These are phyloP conservation scores for Nicotiana otophora DNA, from an alignment of 257 asterid genomes.

Conservation along the genomic window DNA sequence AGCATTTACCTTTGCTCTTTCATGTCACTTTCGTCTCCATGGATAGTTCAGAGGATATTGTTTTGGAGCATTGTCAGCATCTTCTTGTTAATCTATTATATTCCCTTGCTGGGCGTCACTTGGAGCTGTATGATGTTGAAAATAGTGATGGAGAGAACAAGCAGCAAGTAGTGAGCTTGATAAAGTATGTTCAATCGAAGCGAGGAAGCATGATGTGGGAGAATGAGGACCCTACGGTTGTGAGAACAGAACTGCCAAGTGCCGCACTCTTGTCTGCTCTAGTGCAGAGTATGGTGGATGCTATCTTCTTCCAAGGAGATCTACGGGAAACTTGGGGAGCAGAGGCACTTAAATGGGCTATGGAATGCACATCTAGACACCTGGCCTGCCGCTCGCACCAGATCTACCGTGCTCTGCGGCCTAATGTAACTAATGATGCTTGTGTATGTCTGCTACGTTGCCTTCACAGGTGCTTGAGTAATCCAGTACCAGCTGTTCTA, in stretches of 20 bases:
- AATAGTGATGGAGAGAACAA: constrained; percentile 96
- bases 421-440: constrained; percentile 90
- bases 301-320: constrained; percentile 98
- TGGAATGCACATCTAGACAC: constrained; percentile 99
- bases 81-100: constrained; percentile 88
- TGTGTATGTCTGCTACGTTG: constrained; percentile 93
- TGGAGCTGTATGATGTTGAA: constrained; percentile 93
- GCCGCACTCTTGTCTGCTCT: constrained; percentile 97
- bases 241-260: constrained; percentile 82
- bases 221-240: constrained; percentile 94
- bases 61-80: constrained; percentile 98
- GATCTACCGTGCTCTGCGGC: constrained; percentile 92
- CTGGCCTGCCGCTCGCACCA: constrained; percentile 99
- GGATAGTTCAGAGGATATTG: constrained; percentile 99
- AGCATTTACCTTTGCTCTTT: constrained; percentile 91
- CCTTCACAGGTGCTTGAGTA: constrained; percentile 87
- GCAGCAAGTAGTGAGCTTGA: constrained; percentile 94
- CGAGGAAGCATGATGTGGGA: constrained; percentile 99
- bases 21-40: constrained; percentile 97
- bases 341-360: constrained; percentile 99
- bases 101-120: constrained; percentile 96
- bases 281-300: constrained; percentile 99
- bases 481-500: constrained; percentile 91
- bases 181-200: constrained; percentile 94
- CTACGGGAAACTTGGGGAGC: constrained; percentile 99